Evolutionary conservation across 495 filamentous ascomycete species (phyloP).

Genomic region (Hypoxylon fragiforme): DNA sequence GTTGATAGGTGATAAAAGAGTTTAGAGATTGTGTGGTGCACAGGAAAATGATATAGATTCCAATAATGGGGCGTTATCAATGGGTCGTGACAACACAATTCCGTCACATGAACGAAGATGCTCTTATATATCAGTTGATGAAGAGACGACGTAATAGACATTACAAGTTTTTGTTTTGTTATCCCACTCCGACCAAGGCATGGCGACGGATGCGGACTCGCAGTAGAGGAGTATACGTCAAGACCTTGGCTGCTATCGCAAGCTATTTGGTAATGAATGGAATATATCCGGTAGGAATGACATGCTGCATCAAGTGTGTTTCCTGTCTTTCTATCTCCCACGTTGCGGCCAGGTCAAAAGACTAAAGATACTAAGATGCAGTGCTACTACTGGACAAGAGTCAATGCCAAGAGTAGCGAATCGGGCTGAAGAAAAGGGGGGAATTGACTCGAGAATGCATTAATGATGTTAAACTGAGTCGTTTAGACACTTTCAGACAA

Average conservation of each 20-base stretch:
- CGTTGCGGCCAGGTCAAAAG: no score
- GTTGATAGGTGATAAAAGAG: no score
- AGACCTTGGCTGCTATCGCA: background rate
- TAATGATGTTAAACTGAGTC: slow-evolving; percentile 4
- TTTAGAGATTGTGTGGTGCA: slow-evolving; percentile 22
- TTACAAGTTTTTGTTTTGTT: background rate
- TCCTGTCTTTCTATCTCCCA: no score
- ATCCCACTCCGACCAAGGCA: background rate
- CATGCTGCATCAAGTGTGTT: background rate
- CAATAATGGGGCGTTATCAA: no score
- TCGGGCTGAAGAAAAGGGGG: background rate
- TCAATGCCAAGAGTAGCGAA: background rate
- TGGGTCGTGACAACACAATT: no score
- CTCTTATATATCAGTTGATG: slow-evolving; percentile 14
- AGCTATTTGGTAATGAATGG: background rate
- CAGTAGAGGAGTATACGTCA: slow-evolving; percentile 12
- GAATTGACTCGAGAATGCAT: slow-evolving; percentile 18
- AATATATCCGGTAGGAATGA: background rate
- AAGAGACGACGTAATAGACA: slow-evolving; percentile 19
- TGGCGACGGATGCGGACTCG: background rate
- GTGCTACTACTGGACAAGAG: background rate
- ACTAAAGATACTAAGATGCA: background rate
- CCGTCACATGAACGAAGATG: no score
- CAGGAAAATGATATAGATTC: no score
- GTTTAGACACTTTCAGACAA: background rate